A percentile compares a stretch with the other conserved stretches of the same genome.
Conservation (phyloP, 129 eudicot genomes). For the Artemisia argyi region DNA sequence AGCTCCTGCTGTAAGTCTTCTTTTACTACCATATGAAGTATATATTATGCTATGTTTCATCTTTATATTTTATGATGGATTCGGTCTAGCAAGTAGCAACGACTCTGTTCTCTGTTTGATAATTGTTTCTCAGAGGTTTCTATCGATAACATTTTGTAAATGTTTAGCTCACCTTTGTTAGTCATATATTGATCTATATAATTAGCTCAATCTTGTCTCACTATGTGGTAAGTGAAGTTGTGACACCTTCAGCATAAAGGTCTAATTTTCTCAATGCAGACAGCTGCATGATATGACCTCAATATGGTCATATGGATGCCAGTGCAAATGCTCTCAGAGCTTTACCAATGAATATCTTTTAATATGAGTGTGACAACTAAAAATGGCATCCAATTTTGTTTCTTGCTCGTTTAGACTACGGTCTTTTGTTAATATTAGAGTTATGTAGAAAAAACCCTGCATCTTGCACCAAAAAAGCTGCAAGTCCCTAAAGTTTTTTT, state of each 20-base stretch:
- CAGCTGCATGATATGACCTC: background rate
- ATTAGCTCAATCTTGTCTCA: background rate
- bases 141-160: background rate
- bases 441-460: too few relatives aligned
- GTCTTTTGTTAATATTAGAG: too few relatives aligned
- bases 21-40: background rate
- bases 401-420: too few relatives aligned
- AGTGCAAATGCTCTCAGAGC: background rate
- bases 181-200: background rate
- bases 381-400: too few relatives aligned
- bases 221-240: background rate
- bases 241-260: constrained; percentile 3
- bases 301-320: background rate
- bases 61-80: constrained; percentile 12
- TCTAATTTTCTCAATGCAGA: background rate
- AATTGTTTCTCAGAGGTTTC: background rate
- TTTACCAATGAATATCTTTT: background rate
- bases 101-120: too few relatives aligned
- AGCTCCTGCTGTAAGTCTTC: constrained; percentile 88
- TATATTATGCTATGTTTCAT: background rate
- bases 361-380: too few relatives aligned
- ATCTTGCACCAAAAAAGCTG: too few relatives aligned
- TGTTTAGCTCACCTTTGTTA: background rate
- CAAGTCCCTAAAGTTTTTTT: too few relatives aligned
- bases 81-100: background rate